Evolutionary conservation across 208 protist genomes (phyloP).

Genomic region (Leptomonas seymouri): DNA sequence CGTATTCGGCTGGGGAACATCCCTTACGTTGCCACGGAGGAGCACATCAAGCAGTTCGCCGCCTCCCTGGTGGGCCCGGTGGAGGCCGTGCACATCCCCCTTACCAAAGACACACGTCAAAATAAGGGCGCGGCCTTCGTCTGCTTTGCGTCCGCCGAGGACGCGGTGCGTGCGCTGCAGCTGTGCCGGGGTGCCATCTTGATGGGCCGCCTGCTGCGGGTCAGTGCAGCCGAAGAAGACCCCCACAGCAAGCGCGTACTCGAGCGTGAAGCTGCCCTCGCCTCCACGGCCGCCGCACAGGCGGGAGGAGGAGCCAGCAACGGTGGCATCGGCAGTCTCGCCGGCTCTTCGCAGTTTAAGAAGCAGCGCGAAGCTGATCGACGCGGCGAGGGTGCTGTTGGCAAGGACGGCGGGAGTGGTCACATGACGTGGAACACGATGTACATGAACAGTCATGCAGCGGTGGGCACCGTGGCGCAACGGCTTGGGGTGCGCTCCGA

Average conservation of each 20-base stretch:
- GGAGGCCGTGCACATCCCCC: slow-evolving; percentile 90
- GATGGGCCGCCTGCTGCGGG: slow-evolving; percentile 85
- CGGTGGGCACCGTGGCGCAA: slow-evolving; percentile 73
- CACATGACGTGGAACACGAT: slow-evolving; percentile 72
- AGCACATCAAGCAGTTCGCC: slow-evolving; percentile 92
- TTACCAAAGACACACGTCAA: slow-evolving; percentile 93
- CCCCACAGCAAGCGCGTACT: slow-evolving; percentile 65
- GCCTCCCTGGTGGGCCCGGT: slow-evolving; percentile 92
- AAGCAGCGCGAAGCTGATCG: slow-evolving; percentile 46
- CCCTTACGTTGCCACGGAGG: slow-evolving; percentile 94
- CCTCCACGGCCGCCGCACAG: slow-evolving; percentile 31
- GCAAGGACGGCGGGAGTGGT: background rate
- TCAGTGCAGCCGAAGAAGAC: slow-evolving; percentile 74
- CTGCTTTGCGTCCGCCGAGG: slow-evolving; percentile 76
- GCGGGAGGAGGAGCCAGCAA: background rate
- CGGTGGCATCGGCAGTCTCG: slow-evolving; percentile 19
- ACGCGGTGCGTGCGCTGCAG: slow-evolving; percentile 84
- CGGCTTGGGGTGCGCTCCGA: slow-evolving; percentile 61
- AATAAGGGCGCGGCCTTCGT: slow-evolving; percentile 95
- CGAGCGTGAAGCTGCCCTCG: slow-evolving; percentile 39
- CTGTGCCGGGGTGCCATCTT: slow-evolving; percentile 87
- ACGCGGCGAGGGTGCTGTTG: slow-evolving; percentile 23
- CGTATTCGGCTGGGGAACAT: slow-evolving; percentile 97
- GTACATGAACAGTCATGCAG: slow-evolving; percentile 85
- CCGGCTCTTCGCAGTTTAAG: slow-evolving; percentile 71